Base-by-base conservation (phyloP, 805 yeast genomes). In the Torulaspora gathmanii region DNA sequence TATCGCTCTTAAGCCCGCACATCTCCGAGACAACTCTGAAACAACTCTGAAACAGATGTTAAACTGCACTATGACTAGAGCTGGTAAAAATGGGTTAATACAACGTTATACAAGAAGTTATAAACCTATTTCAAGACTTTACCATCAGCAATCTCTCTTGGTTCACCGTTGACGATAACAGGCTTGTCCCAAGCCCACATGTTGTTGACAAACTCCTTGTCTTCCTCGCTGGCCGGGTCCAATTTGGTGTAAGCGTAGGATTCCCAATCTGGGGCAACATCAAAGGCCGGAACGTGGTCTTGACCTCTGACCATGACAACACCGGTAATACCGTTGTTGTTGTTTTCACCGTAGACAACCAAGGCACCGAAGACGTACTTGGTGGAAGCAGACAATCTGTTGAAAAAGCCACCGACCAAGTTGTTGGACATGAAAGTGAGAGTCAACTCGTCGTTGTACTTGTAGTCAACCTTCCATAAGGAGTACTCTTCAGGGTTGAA, bases 241-340 rank as follows among this genome's bases (percentile, higher is more conserved):
- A 91, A 77, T 76, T 86, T 82, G 67, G 80, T 73, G 85, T 79
- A 88, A 49, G 68, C 66, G 76, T 87, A 91, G 40, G 96, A 87
- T 75, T 91, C 98, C 95, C 95, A 89, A 75, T 93, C 99, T 71
- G 99, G 97, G 66, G 98, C 99, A 70, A 93, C 98, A 56, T 91
- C 86, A 66, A 91, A 88, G 53, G 96, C 99, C 70, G 97, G 95
- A 46, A 60, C 78, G 67, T 61, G 73, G 52, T 91, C 96, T 73
- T 91, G 87, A 63, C 99, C 99, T 77, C 98, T 89, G 65, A 91
- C 83, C 65, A 93, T 72, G 79, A 91, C 83, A 67, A 84, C 95
- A 77, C 96, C 97, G 60, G 86, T 75, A 68, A 91, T 90, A 77
- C 97, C 98, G 75, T 91, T 91, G 83, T 83, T 77, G 85, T 89